Base-by-base conservation (phyloP, 768 basidiomycete species). In the Ramaria sp. region DNA sequence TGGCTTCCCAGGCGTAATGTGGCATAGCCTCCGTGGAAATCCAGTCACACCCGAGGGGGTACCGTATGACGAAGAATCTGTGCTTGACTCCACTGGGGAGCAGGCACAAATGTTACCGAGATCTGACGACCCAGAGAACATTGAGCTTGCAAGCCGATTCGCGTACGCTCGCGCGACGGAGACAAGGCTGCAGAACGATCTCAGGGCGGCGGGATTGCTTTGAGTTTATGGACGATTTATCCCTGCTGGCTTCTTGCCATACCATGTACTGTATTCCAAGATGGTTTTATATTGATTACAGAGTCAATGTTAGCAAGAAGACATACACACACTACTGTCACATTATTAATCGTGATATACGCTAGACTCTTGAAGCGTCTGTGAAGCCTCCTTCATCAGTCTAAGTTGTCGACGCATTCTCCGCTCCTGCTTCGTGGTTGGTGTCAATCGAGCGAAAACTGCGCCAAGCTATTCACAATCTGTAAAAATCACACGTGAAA, bases 341-440 rank as follows among this genome's bases (percentile, higher is more conserved):
- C 42, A 43, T 5, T 17, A 17, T 19, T 43, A 43, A 17, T 43
- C 13, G 48, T 22, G 31, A 49, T 49, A 31, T 30, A 49, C 24
- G 24, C 10, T 30, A 17, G 27, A 49, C 7, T 30, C 10, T 15
- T 10, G 27, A 17, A 49, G 48, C 48, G 27, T 30, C 24, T 33
- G 17, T 33, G 4, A 30, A 15, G 37, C 55, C 13, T 20, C 72
- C 69, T 82, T 80, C 82, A 97, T 84, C 70, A 86, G 81, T 13
- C 80, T 86, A 13, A 93, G 75, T 48, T 89, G 78, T 19, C 87
- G 77, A 55, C 87, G 78, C 83, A 92, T 96, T 57, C 89, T 84
- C 72, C 83, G 89, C 73, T 97, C 94, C 4, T 92, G 90, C 50
- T 83, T 86, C 20, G 94, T 97, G 0, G 84, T 90, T 13, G 94